Evolutionary conservation across 2,329 filamentous ascomycete genomes (phyloP).

Genomic region (Penicillium nordicum): DNA sequence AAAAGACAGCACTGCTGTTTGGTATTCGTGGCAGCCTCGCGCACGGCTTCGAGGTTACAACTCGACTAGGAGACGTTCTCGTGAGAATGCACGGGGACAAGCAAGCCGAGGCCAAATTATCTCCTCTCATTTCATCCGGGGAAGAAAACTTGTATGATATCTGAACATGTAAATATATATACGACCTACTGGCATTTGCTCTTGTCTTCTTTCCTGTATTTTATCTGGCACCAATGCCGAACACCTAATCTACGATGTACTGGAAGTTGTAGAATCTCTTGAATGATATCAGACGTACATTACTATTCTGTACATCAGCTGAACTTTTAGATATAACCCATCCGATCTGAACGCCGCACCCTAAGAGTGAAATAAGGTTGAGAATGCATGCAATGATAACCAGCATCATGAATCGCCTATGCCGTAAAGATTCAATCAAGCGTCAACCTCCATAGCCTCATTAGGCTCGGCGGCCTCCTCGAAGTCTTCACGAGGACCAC

Average conservation of each 20-base stretch:
- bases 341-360: constrained; percentile 32
- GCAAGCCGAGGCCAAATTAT: not conserved
- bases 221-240: not conserved
- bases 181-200: not conserved
- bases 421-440: constrained; percentile 13
- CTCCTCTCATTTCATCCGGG: constrained; percentile 3
- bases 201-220: not conserved
- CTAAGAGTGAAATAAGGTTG: constrained; percentile 10
- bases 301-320: constrained; percentile 11
- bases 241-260: not conserved
- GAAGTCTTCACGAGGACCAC: constrained; percentile 21
- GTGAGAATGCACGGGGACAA: not conserved
- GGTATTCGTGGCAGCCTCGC: not conserved
- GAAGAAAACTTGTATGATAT: constrained; percentile 13
- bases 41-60: not conserved
- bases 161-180: constrained; percentile 4
- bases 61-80: not conserved
- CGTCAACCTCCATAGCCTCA: constrained; percentile 20
- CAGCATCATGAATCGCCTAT: constrained; percentile 10
- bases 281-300: constrained; percentile 19
- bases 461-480: constrained; percentile 16
- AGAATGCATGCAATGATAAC: constrained; percentile 16
- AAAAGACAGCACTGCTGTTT: constrained; percentile 9
- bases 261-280: not conserved
- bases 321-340: constrained; percentile 26